phyloP scores from a whole-genome alignment of 306 rosid species.

The Dryas octopetala region DNA sequence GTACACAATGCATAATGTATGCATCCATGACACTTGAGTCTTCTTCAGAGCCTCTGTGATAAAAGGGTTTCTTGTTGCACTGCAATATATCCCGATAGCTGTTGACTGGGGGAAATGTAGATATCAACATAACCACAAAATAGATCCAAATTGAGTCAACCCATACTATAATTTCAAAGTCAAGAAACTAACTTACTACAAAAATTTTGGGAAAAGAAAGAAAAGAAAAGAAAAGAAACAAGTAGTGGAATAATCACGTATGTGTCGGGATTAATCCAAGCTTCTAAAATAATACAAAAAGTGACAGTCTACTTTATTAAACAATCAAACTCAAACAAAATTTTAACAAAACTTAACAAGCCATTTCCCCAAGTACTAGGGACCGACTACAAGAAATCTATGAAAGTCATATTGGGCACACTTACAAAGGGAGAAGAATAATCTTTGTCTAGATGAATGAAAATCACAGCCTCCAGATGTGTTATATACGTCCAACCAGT shows the following conservation, averaged over 20 bases:
- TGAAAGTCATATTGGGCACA: conserved; percentile 14
- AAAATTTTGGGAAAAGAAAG: background rate
- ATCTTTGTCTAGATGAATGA: conserved; percentile 56
- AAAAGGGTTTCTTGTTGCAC: conserved; percentile 88
- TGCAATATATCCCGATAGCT: conserved; percentile 73
- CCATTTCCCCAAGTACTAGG: background rate
- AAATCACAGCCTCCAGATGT: conserved; percentile 66
- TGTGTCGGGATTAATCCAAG: background rate
- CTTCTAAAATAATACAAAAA: background rate
- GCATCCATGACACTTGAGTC: conserved; percentile 77
- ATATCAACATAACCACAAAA: background rate
- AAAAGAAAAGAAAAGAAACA: background rate
- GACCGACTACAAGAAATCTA: background rate
- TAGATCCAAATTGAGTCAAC: background rate
- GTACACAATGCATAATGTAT: conserved; percentile 77
- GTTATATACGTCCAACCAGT: conserved; percentile 77
- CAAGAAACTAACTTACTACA: background rate
- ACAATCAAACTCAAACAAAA: conserved; percentile 1
- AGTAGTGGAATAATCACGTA: background rate
- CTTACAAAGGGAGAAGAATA: conserved; percentile 82
- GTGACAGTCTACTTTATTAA: background rate
- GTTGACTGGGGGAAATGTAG: conserved; percentile 53
- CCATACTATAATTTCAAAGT: background rate
- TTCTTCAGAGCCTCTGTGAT: conserved; percentile 63
- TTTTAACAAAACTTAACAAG: background rate